phyloP scores from a whole-genome alignment of 2,329 filamentous ascomycete genomes.

The Dothideomycetes sp. region DNA sequence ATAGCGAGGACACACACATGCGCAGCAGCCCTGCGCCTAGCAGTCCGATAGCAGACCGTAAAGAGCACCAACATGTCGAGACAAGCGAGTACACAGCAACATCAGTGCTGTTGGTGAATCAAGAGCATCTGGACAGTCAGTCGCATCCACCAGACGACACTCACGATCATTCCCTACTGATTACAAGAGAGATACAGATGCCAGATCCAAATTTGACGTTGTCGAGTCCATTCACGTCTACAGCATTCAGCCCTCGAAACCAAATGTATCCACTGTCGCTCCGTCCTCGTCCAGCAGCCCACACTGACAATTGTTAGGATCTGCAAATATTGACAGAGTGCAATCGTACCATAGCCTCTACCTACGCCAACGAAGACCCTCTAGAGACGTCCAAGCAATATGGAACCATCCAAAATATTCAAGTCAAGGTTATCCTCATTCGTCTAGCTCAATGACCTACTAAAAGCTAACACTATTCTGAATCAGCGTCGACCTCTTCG shows the following conservation, averaged over 20 bases:
- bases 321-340: slow-evolving; percentile 63
- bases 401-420: slow-evolving; percentile 65
- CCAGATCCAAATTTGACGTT: slow-evolving; percentile 59
- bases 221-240: slow-evolving; percentile 79
- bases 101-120: slow-evolving; percentile 58
- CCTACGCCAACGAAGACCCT: slow-evolving; percentile 50
- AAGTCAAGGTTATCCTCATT: slow-evolving; percentile 44
- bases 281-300: neutral
- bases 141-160: neutral
- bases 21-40: slow-evolving; percentile 58
- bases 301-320: slow-evolving; percentile 21
- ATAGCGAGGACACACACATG: slow-evolving; percentile 60
- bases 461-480: neutral
- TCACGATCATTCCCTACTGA: neutral
- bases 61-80: neutral
- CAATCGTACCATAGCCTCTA: slow-evolving; percentile 51
- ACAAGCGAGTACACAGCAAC: slow-evolving; percentile 20
- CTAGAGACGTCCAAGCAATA: slow-evolving; percentile 52
- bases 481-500: slow-evolving; percentile 36
- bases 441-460: neutral
- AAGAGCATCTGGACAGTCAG: slow-evolving; percentile 63
- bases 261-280: slow-evolving; percentile 39
- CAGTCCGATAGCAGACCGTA: slow-evolving; percentile 55
- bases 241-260: slow-evolving; percentile 62
- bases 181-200: slow-evolving; percentile 23